Evolutionary conservation across 768 basidiomycete genomes (phyloP), one percentile per base, ranked within the genome.

Genomic region (Phylloporus sp.): DNA sequence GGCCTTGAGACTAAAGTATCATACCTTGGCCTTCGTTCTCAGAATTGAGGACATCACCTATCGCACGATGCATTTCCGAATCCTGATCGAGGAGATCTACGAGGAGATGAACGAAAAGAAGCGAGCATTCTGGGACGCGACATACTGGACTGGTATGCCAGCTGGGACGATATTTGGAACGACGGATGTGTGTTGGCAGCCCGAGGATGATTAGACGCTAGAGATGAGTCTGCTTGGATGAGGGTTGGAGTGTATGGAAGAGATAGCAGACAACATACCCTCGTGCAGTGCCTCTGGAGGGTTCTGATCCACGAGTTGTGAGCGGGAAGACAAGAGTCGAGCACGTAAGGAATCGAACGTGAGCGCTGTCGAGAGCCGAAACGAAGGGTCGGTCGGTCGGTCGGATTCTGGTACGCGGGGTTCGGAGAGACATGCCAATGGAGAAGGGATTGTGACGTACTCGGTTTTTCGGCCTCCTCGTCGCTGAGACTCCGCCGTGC

Each of bases 21-120:
- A 46, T 52, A 61, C 60, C 60, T 58, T 71, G 71, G 29, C 60
- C 60, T 58, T 71, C 71, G 29, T 62, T 72, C 29, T 78, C 80
- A 51, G 70, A 79, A 55, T 73, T 79, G 43, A 79, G 76, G 47
- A 80, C 57, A 18, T 71, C 77, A 23, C 76, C 71, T 57, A 87
- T 77, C 9, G 72, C 78, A 42, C 76, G 73, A 44, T 80, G 81
- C 85, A 87, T 86, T 55, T 82, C 82, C 3, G 83, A 82, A 55
- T 87, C 81, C 45, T 78, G 74, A 18, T 85, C 82, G 46, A 86
- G 62, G 14, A 86, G 69, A 67, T 86, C 84, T 86, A 49, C 36
- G 11, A 6, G 26, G 31, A 24, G 27, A 36, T 55, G 20, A 53
- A 49, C 40, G 21, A 34, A 34, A 41, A 7, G 21, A 51, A 29